A percentile compares a stretch with the other conserved stretches of the same genome.
These are phyloP conservation scores for Termitomyces sp. DNA, from an alignment of 768 basidiomycete genomes.

Conservation along the genomic window DNA sequence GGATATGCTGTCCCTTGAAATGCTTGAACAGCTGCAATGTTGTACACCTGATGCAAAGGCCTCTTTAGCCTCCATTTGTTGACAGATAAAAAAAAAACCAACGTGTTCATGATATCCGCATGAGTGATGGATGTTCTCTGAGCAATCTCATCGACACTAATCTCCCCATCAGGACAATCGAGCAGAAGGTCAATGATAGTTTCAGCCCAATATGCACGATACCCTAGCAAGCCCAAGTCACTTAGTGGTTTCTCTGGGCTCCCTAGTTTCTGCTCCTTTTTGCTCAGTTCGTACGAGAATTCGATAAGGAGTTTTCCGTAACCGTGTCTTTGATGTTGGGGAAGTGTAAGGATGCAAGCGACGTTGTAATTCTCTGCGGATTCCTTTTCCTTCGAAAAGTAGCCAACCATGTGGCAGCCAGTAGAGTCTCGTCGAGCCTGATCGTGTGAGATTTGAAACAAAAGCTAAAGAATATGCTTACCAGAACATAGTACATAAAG, in stretches of 20 bases:
- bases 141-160: constrained; percentile 96
- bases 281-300: constrained; percentile 97
- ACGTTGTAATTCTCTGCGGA: constrained; percentile 98
- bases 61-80: background rate
- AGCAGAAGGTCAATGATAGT: constrained; percentile 90
- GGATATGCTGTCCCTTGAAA: constrained; percentile 92
- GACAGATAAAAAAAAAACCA: constrained; percentile 31
- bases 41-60: constrained; percentile 68
- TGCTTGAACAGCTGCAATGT: constrained; percentile 94
- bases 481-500: constrained; percentile 99
- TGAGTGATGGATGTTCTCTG: constrained; percentile 94
- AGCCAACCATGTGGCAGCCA: constrained; percentile 94
- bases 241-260: constrained; percentile 97
- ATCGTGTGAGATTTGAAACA: constrained; percentile 7
- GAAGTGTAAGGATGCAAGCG: constrained; percentile 97
- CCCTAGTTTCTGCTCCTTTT: constrained; percentile 92
- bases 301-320: constrained; percentile 96
- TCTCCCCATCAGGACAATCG: constrained; percentile 66
- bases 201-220: constrained; percentile 97
- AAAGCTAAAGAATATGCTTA: constrained; percentile 26
- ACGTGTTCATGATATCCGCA: constrained; percentile 98
- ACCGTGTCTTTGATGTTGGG: constrained; percentile 95
- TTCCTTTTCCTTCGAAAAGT: constrained; percentile 99
- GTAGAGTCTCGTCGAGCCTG: constrained; percentile 81
- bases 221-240: constrained; percentile 89